These are phyloP conservation scores for Aaosphaeria arxii DNA, from an alignment of 2,329 filamentous ascomycete genomes.

Conservation along the genomic window DNA sequence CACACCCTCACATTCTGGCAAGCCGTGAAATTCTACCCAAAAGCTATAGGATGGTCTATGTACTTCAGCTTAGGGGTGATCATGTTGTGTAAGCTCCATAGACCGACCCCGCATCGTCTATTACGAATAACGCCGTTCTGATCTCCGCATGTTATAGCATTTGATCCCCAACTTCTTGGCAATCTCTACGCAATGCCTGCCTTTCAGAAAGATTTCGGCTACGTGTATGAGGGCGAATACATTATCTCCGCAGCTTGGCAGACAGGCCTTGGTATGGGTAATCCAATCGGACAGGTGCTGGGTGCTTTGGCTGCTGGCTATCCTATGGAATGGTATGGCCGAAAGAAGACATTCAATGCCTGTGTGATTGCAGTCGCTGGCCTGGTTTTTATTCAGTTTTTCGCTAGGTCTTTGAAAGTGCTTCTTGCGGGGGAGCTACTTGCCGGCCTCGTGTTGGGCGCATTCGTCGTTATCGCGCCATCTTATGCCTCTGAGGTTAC, in stretches of 20 bases:
- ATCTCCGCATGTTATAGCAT: conserved; percentile 36
- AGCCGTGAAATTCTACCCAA: conserved; percentile 45
- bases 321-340: conserved; percentile 38
- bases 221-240: conserved; percentile 44
- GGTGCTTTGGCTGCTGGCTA: conserved; percentile 47
- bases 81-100: conserved; percentile 46
- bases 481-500: conserved; percentile 68
- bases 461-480: conserved; percentile 55
- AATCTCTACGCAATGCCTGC: conserved; percentile 60
- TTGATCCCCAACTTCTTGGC: conserved; percentile 63
- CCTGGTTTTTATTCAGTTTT: conserved; percentile 63
- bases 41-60: conserved; percentile 53
- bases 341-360: conserved; percentile 20
- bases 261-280: conserved; percentile 47
- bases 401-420: conserved; percentile 53
- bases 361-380: conserved; percentile 21
- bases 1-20: conserved; percentile 34
- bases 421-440: conserved; percentile 61
- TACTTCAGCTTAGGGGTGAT: conserved; percentile 61
- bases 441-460: conserved; percentile 58
- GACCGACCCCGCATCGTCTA: background rate
- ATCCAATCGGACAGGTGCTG: conserved; percentile 56
- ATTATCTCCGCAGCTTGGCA: conserved; percentile 40
- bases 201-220: conserved; percentile 58
- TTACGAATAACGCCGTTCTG: background rate